These are phyloP conservation scores for Zymoseptoria pseudotritici DNA, from an alignment of 2,329 filamentous ascomycete species.

Conservation along the genomic window DNA sequence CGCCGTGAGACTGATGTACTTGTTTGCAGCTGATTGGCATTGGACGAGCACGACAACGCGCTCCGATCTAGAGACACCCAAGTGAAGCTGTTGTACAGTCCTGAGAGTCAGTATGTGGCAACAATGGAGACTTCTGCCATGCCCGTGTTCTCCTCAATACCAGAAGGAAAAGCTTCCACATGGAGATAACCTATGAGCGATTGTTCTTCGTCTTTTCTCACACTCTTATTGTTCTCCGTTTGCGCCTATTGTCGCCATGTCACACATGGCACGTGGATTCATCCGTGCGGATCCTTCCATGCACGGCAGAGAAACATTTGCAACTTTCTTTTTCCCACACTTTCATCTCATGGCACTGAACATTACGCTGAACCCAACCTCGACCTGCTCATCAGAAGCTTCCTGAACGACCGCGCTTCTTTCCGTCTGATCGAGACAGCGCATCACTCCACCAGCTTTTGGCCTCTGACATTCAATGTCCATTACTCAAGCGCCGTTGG, in stretches of 20 bases:
- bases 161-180: background rate
- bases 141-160: background rate
- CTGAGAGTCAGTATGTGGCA: background rate
- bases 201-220: background rate
- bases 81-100: background rate
- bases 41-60: background rate
- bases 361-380: background rate
- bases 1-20: background rate
- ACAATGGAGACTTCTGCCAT: background rate
- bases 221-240: background rate
- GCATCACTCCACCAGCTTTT: background rate
- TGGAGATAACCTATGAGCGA: background rate
- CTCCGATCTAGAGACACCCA: background rate
- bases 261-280: background rate
- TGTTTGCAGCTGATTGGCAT: background rate
- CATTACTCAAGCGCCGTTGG: background rate
- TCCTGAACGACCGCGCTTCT: background rate
- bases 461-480: background rate
- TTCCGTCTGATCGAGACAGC: background rate
- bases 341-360: background rate
- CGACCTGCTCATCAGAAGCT: background rate
- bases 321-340: background rate
- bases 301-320: background rate
- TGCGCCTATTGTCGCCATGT: background rate
- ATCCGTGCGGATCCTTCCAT: background rate